Evolutionary conservation across 495 filamentous ascomycete species (phyloP).

Genomic region (Neurospora sp.): DNA sequence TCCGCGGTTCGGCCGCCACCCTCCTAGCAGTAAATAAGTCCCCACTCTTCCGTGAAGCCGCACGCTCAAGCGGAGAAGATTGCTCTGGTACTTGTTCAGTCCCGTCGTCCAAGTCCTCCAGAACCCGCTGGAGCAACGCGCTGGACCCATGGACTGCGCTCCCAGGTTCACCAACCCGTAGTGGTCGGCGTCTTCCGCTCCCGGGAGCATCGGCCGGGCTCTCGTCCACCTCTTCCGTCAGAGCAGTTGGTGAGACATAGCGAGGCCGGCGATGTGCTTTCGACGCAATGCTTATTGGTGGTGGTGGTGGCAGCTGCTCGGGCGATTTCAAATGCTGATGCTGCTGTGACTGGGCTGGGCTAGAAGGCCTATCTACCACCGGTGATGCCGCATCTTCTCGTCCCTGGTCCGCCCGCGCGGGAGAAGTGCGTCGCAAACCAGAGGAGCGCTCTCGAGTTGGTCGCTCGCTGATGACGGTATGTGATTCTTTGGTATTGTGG

Average conservation of each 20-base stretch:
- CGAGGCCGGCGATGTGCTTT: slow-evolving; percentile 2
- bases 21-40: no score
- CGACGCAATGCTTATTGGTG: background rate
- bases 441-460: background rate
- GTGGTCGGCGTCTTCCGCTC: slow-evolving; percentile 26
- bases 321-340: background rate
- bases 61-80: slow-evolving; percentile 32
- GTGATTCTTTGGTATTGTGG: background rate
- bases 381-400: background rate
- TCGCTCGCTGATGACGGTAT: background rate
- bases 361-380: background rate
- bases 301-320: background rate
- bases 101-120: slow-evolving; percentile 13
- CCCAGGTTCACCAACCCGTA: slow-evolving; percentile 16
- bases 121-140: slow-evolving; percentile 19
- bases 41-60: slow-evolving; percentile 15
- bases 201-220: slow-evolving; percentile 39
- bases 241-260: slow-evolving; percentile 1
- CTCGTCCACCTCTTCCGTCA: slow-evolving; percentile 33
- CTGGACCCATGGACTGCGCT: slow-evolving; percentile 15
- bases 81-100: slow-evolving; percentile 5
- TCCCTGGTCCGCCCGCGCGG: background rate
- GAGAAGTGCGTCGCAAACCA: background rate
- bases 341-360: background rate
- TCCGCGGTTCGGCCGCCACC: background rate